These are phyloP conservation scores for Chalara sp. DNA, from an alignment of 2,329 filamentous ascomycete species.

Conservation along the genomic window DNA sequence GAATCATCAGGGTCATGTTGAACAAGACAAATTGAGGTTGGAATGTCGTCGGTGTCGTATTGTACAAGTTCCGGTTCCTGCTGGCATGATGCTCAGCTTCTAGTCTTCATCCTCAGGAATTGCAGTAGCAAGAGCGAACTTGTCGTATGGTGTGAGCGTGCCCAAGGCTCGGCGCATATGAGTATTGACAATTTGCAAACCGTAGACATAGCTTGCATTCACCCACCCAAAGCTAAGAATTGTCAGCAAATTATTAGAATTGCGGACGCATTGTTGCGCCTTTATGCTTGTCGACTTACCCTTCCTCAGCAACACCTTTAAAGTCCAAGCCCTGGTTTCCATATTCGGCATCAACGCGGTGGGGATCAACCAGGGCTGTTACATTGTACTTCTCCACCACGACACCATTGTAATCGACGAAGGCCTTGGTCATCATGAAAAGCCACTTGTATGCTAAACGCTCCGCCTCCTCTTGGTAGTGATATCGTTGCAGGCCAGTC, in stretches of 20 bases:
- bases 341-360: constrained; percentile 93
- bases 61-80: neutral
- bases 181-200: constrained; percentile 78
- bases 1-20: no score
- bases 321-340: constrained; percentile 95
- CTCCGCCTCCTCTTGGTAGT: constrained; percentile 85
- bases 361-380: constrained; percentile 80
- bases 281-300: constrained; percentile 51
- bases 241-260: constrained; percentile 16
- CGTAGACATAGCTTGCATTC: constrained; percentile 95
- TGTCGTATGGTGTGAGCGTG: constrained; percentile 65
- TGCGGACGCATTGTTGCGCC: neutral
- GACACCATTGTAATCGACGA: constrained; percentile 96
- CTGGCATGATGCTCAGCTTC: neutral
- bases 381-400: constrained; percentile 99
- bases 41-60: neutral
- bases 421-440: constrained; percentile 97
- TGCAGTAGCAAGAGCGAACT: constrained; percentile 14
- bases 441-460: constrained; percentile 92
- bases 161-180: constrained; percentile 87
- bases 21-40: no score
- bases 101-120: neutral
- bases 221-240: constrained; percentile 86
- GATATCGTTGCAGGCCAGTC: constrained; percentile 87
- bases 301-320: constrained; percentile 91